Conservation (phyloP, 176 grass and related monocot genomes). For the Hordeum vulgare region MorexV3_pseudomolecules_assembly NC_058524.1:106099212-106099711, state of each 20-base stretch:
- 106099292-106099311: not conserved
- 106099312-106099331: not conserved
- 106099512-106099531: constrained; percentile 45
- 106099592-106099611: constrained; percentile 21
- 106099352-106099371: not conserved
- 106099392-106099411: not conserved
- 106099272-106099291: not conserved
- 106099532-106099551: constrained; percentile 34
- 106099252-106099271: not conserved
- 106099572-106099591: constrained; percentile 30
- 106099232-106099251: not conserved
- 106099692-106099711: not conserved
- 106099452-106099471: not conserved
- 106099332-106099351: not conserved
- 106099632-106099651: constrained; percentile 56
- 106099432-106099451: not conserved
- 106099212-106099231: not conserved
- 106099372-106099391: not conserved
- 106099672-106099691: constrained; percentile 17
- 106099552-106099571: constrained; percentile 32
- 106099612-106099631: constrained; percentile 48
- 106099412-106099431: not conserved
- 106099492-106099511: constrained; percentile 42
- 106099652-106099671: constrained; percentile 32
- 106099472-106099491: constrained; percentile 34